These are phyloP conservation scores for Elsinoe fawcettii DNA, from an alignment of 2,329 filamentous ascomycete genomes.

Conservation along the genomic window DNA sequence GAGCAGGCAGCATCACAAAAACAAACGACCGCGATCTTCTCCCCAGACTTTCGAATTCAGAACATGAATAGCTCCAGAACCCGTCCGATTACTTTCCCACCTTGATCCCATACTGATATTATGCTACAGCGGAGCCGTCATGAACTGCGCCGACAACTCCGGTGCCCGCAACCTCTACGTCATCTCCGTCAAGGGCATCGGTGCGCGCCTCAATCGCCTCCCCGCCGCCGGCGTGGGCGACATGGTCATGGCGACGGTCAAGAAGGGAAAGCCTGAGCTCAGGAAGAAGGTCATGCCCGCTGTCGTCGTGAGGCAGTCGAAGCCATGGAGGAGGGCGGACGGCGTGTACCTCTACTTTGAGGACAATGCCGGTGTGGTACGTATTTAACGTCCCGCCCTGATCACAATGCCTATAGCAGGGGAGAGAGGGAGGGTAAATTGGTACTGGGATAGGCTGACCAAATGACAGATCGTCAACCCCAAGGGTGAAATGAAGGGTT, in stretches of 20 bases:
- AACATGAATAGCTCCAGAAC: too few species aligned
- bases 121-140: constrained; percentile 77
- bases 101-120: constrained; percentile 4
- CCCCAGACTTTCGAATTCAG: too few species aligned
- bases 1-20: too few species aligned
- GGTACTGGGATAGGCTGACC: too few species aligned
- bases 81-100: too few species aligned
- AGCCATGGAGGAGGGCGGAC: constrained; percentile 98
- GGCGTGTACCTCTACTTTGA: constrained; percentile 99
- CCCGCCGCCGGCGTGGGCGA: constrained; percentile 96
- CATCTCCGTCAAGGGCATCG: constrained; percentile 98
- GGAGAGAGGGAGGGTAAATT: too few species aligned
- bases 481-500: constrained; percentile 99
- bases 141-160: constrained; percentile 99
- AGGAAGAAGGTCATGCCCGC: constrained; percentile 99
- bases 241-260: constrained; percentile 99
- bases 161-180: constrained; percentile 97
- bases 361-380: constrained; percentile 98
- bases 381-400: constrained; percentile 35
- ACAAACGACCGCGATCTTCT: too few species aligned
- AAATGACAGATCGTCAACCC: constrained; percentile 85
- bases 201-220: constrained; percentile 94
- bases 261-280: constrained; percentile 99
- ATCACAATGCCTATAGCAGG: too few species aligned
- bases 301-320: constrained; percentile 96